Base-by-base conservation (phyloP, 2,329 filamentous ascomycete species). In the Epichloe hybrida region DNA sequence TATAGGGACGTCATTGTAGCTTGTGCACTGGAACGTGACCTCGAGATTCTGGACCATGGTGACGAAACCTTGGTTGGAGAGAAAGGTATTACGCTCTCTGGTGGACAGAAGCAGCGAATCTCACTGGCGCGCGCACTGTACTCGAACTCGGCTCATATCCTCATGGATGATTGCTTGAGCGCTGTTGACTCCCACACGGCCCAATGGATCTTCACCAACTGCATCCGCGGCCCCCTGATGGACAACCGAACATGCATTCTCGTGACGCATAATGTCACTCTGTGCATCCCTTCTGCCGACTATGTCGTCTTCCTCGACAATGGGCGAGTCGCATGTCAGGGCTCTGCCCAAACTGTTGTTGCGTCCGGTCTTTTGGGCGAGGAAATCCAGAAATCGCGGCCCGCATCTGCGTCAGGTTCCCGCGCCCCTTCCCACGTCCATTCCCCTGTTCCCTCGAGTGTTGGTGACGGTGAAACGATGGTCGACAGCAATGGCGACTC, bases 101-200 rank as follows among this genome's bases (percentile, higher is more conserved):
- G 93, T 56, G 93, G 93, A 6, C 93, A 98, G 69, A 97, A 97
- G 69, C 93, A 98, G 67, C 84, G 93, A 52, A 97, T 98, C 48
- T 96, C 91, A 13, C 77, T 98, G 43, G 93, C 93, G n/a, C 83
- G 93, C 57, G 93, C 93, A 1, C 76, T 98, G n/a, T 98, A 98
- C 69, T 95, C 88, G 57, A 91, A 88, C 66, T 94, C 90, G 5
- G 84, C 84, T 49, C 91, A 97, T 65, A 71, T 98, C 15, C 77
- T 98, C 11, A 76, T 98, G 47, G 93, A 98, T 62, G 93, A 98
- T 66, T 95, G 94, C 56, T 76, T 98, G 42, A 96, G 90, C 62
- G 93, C 93, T 31, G 93, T 98, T 36, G 93, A 98, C 66, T 94
- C 93, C 3, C 93, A 98, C 61, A 97, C 93, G 0, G 90, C 90